Base-by-base conservation (phyloP, 2,329 filamentous ascomycete species). In the Fusarium sp. region DNA sequence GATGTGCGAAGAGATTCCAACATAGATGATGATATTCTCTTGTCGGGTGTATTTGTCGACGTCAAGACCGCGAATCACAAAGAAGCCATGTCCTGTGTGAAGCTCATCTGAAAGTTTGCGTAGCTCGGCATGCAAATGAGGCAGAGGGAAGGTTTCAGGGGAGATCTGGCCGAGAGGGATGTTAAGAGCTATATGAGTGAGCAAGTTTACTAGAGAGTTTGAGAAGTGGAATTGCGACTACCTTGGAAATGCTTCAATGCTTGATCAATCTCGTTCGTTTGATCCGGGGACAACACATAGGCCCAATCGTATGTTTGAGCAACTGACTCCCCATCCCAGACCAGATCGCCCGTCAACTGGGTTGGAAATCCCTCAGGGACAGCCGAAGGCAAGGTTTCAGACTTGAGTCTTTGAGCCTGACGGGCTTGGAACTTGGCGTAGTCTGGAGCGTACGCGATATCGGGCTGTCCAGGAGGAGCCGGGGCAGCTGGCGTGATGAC, bases 61-160 rank as follows among this genome's bases (percentile, higher is more conserved):
- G 2, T 86, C 85, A 1, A 92, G 77, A 7, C 91, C 91, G 3
- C 89, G 87, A 18, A 93, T 78, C 2, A 91, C 89, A 57, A 88
- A 88, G 82, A 92, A 91, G 3, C 91, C 91, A 59, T 87, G 86
- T 3, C 90, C 89, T 31, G 83, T 80, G 77, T 91, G 89, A 1
- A 92, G 79, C 67, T 91, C 88, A 11, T 82, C 75, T 0, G 89
- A 90, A 11, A 91, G 79, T 0, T 81, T 80, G 4, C 89, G 86
- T 3, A 92, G 84, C 13, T 83, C 83, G 0, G 79, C 58, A 68
- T 88, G 87, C 0, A 92, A 81, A 0, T 77, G 85, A 0, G 88
- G 88, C 0, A 92, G 80, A 0, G 89, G 89, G 47, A 92, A 92
- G 0, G 86, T 91, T 4, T 85, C 82, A 66, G 84, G 82, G 8